Evolutionary conservation across 2,329 filamentous ascomycete species (phyloP), one percentile per base, ranked within the genome.

Genomic region (Fusarium nanum): DNA sequence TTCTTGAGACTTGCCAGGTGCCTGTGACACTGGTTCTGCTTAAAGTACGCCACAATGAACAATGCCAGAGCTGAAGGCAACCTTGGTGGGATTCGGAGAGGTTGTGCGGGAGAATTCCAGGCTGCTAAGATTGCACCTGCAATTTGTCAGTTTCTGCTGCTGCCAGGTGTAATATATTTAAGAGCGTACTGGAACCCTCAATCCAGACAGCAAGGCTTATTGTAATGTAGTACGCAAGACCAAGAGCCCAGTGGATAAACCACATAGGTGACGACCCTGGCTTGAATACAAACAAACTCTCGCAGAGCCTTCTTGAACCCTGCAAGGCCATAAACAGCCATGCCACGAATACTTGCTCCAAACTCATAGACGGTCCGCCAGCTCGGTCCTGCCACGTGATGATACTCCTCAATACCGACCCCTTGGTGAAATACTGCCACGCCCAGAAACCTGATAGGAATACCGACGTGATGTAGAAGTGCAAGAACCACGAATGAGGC

Each of bases 401-500:
- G 79, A 89, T 76, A 18, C 78, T 75, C 28, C 79, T 78, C 77
- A 93, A 86, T 20, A 87, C 72, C 1, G 76, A 66, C 3, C 92
- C 92, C 64, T 82, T 78, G 27, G 75, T 80, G 25, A 87, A 69
- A 56, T 92, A 86, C 78, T 94, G 91, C 71, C 81, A 79, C 0
- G 85, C 87, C 93, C 94, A 98, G 78, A 94, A 92, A 7, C 88
- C 75, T 1, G 93, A 94, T 63, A 88, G 89, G 3, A 83, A 76
- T 7, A 94, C 81, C 6, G 93, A 95, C 37, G 89, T 78, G 56
- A 92, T 76, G 78, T 99, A 98, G 81, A 97, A 98, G 73, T 96
- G 92, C 45, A 86, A 87, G 79, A 98, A 98, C 90, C 93, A 98
- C 67, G 87, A 87, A 81, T 98, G 96, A 23, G 95, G 94, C 37